Evolutionary conservation across 208 protist species (phyloP), one percentile per base, ranked within the genome.

Genomic region (Porcisia deanei): DNA sequence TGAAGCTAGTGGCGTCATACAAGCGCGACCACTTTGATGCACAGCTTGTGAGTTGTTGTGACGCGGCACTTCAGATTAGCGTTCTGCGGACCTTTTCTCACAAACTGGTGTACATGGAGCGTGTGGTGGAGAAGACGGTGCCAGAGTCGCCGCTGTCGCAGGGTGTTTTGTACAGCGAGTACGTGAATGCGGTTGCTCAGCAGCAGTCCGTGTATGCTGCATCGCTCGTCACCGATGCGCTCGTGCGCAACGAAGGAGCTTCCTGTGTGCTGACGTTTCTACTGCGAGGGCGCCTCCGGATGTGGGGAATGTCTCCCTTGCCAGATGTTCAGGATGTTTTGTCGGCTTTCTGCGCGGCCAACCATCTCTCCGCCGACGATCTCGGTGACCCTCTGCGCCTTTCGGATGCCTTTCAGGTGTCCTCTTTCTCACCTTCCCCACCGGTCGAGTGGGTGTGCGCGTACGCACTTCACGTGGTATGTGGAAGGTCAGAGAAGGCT

Each of bases 81-180:
- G 71, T 96, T 10, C 71, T 90, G 71, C 81, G 85, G 43, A 84
- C 82, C 58, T 91, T 89, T 68, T 81, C 85, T 8, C 30, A 81
- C 52, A 57, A 83, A 34, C 64, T 86, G 8, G 55, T 73, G 9
- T 85, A 88, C 53, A 66, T 87, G 4, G 89, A 93, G 73, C 81
- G 87, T 39, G 84, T 95, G 52, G 73, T 91, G 63, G 72, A 77
- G 45, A 91, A 92, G 75, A 83, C 79, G 37, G 59, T 76, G 5
- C 73, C 85, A 30, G 64, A 77, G 69, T 80, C 83, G 3, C 73
- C 66, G n/a, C 59, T 81, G 12, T 69, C 74, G 39, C 82, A 92
- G 65, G 77, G 58, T 0, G 79, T 77, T 16, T 0, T 90, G n/a
- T 95, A 89, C 80, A 30, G 70, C 54, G 87, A 86, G 49, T 91